phyloP scores from a whole-genome alignment of 2,329 filamentous ascomycete genomes.

The Thelonectria rubi region DNA sequence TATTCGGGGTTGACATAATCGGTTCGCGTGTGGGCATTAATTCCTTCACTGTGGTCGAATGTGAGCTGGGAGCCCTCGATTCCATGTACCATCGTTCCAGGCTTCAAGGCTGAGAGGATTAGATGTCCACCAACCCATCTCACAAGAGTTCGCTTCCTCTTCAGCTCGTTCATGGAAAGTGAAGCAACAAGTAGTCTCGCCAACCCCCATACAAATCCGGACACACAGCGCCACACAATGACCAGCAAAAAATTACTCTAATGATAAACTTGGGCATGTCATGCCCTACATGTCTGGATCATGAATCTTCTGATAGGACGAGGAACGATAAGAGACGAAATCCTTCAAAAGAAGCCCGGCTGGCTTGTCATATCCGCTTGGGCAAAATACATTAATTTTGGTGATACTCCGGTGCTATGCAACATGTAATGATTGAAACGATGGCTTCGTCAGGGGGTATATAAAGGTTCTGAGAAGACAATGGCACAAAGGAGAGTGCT shows the following conservation, averaged over 20 bases:
- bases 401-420: slow-evolving; percentile 29
- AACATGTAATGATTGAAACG: slow-evolving; percentile 29
- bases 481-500: slow-evolving; percentile 21
- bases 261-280: background rate
- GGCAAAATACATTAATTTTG: slow-evolving; percentile 13
- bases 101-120: too few species aligned
- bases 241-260: background rate
- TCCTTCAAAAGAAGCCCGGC: slow-evolving; percentile 3
- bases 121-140: too few species aligned
- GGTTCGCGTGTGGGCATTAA: too few species aligned
- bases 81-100: too few species aligned
- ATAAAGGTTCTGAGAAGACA: slow-evolving; percentile 29
- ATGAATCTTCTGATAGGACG: slow-evolving; percentile 11
- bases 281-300: slow-evolving; percentile 22
- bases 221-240: background rate
- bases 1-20: too few species aligned
- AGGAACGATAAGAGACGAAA: slow-evolving; percentile 5
- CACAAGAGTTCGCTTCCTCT: too few species aligned
- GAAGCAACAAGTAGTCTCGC: too few species aligned
- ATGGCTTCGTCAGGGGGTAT: slow-evolving; percentile 32
- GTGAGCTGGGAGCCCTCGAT: too few species aligned
- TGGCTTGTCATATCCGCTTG: slow-evolving; percentile 8
- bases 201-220: background rate
- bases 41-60: too few species aligned
- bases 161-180: too few species aligned